A percentile compares a stretch with the other conserved stretches of the same genome.
phyloP scores from a whole-genome alignment of 1,284 basidiomycete species.

The Cystobasidium slooffiae region DNA sequence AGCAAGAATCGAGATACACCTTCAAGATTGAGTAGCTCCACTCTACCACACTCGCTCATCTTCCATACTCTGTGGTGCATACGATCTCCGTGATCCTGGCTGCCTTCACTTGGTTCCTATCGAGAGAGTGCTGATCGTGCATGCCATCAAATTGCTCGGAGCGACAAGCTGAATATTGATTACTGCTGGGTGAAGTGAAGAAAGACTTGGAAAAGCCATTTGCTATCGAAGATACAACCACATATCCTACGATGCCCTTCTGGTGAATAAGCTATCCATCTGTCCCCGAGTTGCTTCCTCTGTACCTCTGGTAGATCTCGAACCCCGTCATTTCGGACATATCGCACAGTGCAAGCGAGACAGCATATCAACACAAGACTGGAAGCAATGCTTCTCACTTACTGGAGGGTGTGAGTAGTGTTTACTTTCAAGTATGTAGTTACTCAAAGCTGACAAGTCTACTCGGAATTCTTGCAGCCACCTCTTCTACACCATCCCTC shows the following conservation, averaged over 20 bases:
- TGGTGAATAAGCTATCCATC: too few species aligned
- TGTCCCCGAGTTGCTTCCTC: too few species aligned
- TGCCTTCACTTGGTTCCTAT: not conserved
- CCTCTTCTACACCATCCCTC: constrained; percentile 41
- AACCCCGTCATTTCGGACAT: too few species aligned
- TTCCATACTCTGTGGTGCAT: not conserved
- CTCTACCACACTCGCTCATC: not conserved
- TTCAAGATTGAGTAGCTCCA: too few species aligned
- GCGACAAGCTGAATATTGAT: too few species aligned
- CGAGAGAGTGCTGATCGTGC: not conserved
- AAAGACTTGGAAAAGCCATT: too few species aligned
- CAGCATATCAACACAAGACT: not conserved
- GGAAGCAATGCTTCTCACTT: constrained; percentile 39
- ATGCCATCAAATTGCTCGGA: too few species aligned
- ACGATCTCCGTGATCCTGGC: constrained; percentile 12
- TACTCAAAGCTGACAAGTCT: not conserved
- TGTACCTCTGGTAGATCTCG: too few species aligned
- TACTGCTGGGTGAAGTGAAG: too few species aligned
- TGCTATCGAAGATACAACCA: too few species aligned
- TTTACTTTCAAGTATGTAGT: not conserved
- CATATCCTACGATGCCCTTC: too few species aligned
- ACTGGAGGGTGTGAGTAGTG: constrained; percentile 44
- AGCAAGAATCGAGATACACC: not conserved
- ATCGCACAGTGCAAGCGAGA: too few species aligned
- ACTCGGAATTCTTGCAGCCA: constrained; percentile 4